A percentile compares a stretch with the other conserved stretches of the same genome.
These are phyloP conservation scores for Aspergillus pseudotamarii DNA, from an alignment of 2,329 filamentous ascomycete species.

Conservation along the genomic window DNA sequence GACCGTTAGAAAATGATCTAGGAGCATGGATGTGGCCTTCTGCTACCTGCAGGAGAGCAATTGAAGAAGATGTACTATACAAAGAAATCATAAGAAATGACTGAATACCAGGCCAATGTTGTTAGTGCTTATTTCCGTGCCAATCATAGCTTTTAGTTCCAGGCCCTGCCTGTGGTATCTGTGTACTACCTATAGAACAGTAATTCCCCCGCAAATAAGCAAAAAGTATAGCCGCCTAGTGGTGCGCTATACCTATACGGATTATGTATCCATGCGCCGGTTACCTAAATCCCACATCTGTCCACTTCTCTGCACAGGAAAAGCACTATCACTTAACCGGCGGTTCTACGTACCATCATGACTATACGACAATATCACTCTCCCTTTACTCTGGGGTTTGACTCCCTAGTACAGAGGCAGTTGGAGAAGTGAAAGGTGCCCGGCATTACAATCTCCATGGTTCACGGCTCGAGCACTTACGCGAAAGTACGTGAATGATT, in stretches of 20 bases:
- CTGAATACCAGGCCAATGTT: neutral
- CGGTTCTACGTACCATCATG: constrained; percentile 2
- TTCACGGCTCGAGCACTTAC: constrained; percentile 28
- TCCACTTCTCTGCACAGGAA: neutral
- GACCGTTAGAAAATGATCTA: neutral
- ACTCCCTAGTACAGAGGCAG: constrained; percentile 21
- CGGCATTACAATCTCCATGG: constrained; percentile 32
- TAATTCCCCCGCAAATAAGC: neutral
- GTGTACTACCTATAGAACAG: neutral
- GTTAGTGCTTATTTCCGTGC: neutral
- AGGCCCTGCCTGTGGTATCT: neutral
- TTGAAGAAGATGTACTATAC: neutral
- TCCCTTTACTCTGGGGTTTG: constrained; percentile 22
- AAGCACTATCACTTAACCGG: neutral
- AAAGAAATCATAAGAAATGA: neutral
- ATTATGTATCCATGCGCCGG: neutral
- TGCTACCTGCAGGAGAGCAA: neutral
- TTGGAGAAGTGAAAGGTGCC: constrained; percentile 34
- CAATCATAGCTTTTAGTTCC: neutral
- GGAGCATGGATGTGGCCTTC: neutral
- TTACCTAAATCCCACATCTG: neutral
- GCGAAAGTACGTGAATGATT: constrained; percentile 23
- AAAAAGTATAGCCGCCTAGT: neutral
- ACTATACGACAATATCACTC: neutral
- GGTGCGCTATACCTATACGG: neutral